Evolutionary conservation across 306 rosid species (phyloP), one percentile per base, ranked within the genome.

Genomic region (Quercus gilva): DNA sequence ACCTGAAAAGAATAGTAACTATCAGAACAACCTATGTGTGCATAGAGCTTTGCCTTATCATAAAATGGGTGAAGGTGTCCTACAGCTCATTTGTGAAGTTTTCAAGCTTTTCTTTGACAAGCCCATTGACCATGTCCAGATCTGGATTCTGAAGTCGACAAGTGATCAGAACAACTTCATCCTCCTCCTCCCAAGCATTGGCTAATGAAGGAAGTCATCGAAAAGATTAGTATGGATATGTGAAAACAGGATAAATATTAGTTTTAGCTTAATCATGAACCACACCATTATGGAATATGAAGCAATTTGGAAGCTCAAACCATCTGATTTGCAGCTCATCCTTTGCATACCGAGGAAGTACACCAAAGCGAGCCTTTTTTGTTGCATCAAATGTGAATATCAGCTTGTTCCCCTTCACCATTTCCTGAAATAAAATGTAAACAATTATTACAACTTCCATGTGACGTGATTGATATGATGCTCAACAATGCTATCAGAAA

Each of bases 101-200:
- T 65, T 87, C 93, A 76, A 90, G 92, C 89, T 92, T 90, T 78
- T 91, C 91, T 78, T 94, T 92, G 85, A 85, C 84, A 49, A 72
- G 23, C 25, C 97, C 97, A 31, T 84, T 79, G 68, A 90, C 92
- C 87, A 81, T 70, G 86, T 92, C 98, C 85, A 95, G 79, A 45
- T 92, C 85, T 28, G 76, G 92, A 77, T 92, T 92, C 88, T 91
- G 75, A 52, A 95, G 75, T 75, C 98, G 99, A 85, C 99, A 91
- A 3, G 99, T 92, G 85, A 92, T 90, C 81, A 95, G 68, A 86
- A 95, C 97, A 83, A 95, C 87, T 79, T 91, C 99, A 14, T 95
- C 97, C 73, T 76, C 99, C 77, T 95, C 99, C 92, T 95, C 99
- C 99, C 99, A 95, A 55, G 98, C 99, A 86, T 95, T 95, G 74